Evolutionary conservation across 1,284 basidiomycete species (phyloP), one percentile per base, ranked within the genome.

Genomic region (Fomitopsis schrenkii): DNA sequence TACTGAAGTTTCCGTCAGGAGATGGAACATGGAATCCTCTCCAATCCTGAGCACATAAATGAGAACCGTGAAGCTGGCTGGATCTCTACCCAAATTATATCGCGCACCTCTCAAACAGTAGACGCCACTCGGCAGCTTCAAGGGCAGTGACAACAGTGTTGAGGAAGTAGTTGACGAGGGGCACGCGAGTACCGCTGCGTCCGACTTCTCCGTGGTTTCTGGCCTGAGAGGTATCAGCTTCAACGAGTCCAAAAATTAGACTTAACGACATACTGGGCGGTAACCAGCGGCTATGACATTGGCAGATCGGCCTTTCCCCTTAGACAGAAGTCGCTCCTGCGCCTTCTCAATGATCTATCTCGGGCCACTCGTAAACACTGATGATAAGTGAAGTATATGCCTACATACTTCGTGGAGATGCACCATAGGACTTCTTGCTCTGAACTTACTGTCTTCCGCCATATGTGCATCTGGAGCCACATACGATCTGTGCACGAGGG

Each of bases 101-200:
- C 12, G 63, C 76, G 57, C 58, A 90, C 91, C 85, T 80, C 45
- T 81, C 73, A 5, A 92, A 77, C 12, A 95, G 76, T 1, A 68
- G 71, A 56, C 84, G 80, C 93, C 93, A 95, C 63, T 88, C 85
- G 0, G 78, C 76, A 0, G 80, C 79, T 61, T 87, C 80, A 9
- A 95, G 75, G 0, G 81, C 81, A 6, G 87, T 88, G 44, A 93
- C 77, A 36, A 86, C 81, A 0, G 93, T 93, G 70, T 95, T 95
- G 28, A 90, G 77, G 65, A 84, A 87, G 58, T 78, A 80, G 70
- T 87, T 92, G 26, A 76, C 80, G 54, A 90, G 78, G 2, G 77
- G 76, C 15, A 72, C 64, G 6, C 74, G 67, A 14, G 71, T 67
- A 15, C 68, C 75, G 33, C 62, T 55, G 63, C 66, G 72, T 36